Conservation (phyloP, 768 basidiomycete species). For the Floccularia luteovirens region DNA sequence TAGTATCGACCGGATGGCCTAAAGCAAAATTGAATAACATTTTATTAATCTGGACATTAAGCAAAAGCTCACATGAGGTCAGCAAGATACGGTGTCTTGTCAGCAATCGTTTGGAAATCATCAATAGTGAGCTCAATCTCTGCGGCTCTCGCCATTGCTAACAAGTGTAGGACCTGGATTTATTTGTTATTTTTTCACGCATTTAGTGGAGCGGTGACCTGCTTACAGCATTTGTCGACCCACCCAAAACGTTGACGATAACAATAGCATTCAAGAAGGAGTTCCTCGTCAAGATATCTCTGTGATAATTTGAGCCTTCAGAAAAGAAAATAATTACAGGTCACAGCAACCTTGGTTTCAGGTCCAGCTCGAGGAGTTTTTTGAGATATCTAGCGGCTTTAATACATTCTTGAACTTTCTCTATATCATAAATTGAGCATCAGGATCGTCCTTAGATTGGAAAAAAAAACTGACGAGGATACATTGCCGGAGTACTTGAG, state of each 20-base stretch:
- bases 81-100: conserved; percentile 80
- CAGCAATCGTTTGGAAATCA: conserved; percentile 77
- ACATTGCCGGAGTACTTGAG: conserved; percentile 66
- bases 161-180: conserved; percentile 66
- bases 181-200: background rate
- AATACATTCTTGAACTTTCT: conserved; percentile 78
- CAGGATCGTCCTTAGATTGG: background rate
- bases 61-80: conserved; percentile 45
- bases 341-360: conserved; percentile 61
- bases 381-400: conserved; percentile 74
- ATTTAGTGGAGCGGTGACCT: background rate
- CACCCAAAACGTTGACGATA: conserved; percentile 73
- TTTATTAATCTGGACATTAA: background rate
- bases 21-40: background rate
- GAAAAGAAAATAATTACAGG: background rate
- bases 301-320: conserved; percentile 6
- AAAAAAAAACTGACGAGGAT: conserved; percentile 39
- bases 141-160: conserved; percentile 81
- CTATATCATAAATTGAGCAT: conserved; percentile 22
- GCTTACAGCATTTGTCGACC: conserved; percentile 80
- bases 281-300: conserved; percentile 37
- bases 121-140: conserved; percentile 69
- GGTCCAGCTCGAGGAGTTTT: conserved; percentile 63
- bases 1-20: conserved; percentile 83
- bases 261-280: conserved; percentile 80